Evolutionary conservation across 306 rosid genomes (phyloP), one percentile per base, ranked within the genome.

Genomic region (Acacia crassicarpa): DNA sequence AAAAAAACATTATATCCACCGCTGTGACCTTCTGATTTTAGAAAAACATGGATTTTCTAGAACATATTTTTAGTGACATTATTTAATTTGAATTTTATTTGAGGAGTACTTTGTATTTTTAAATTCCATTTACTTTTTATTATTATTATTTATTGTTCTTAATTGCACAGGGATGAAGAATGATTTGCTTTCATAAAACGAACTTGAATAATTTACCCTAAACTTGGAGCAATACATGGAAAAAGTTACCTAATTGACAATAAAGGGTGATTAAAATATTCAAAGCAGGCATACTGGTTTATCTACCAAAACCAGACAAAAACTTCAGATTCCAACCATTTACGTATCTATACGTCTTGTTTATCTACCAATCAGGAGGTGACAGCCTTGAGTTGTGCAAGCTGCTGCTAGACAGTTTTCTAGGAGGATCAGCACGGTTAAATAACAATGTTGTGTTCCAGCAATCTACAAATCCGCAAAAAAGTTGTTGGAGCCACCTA

Each of bases 391-490:
- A 56, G 27, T 56, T 56, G 62, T 56, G 62, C 62, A 8, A 56
- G 23, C 59, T 53, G 22, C 10, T 44, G 3, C 56, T 49, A 4
- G 59, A 19, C 59, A 53, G 11, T 19, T 53, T 53, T 53, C 59
- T 17, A 17, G 22, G 59, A 53, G 22, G 59, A 53, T 53, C 59
- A 3, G n/a, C 27, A 56, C 12, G 69, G 49, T 62, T 65, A 49
- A 67, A 23, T 49, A 65, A 63, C 45, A 65, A 75, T 15, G 61
- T 78, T 74, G 19, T 74, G 62, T 25, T 61, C 9, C 76, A 67
- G 43, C 35, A 76, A 66, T 68, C 32, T 90, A 84, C 67, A 90
- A 86, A 85, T 87, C 97, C 9, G 91, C 88, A 76, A 88, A 92
- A 78, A 92, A 92, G 40, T 83, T 75, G 63, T 87, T 79, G 22